These are phyloP conservation scores for Prillingera fragicola DNA, from an alignment of 1,284 basidiomycete genomes.

Conservation along the genomic window DNA sequence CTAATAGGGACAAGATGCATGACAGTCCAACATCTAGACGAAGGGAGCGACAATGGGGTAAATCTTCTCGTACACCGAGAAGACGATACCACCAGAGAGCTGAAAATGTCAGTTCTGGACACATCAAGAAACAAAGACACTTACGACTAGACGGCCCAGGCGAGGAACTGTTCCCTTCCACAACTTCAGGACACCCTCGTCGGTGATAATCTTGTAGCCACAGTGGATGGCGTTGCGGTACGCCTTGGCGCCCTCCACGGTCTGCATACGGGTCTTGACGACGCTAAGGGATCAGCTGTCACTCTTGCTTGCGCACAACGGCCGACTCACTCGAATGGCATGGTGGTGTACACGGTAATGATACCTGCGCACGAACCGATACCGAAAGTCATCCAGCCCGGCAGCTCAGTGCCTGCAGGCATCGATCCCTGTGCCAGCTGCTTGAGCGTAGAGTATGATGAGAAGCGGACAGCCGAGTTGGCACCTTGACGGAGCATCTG, in stretches of 20 bases:
- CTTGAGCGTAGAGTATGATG: conserved; percentile 87
- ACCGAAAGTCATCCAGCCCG: conserved; percentile 83
- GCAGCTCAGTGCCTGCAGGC: conserved; percentile 75
- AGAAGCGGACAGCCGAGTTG: conserved; percentile 95
- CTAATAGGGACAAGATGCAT: no score
- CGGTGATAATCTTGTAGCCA: conserved; percentile 80
- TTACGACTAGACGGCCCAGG: conserved; percentile 72
- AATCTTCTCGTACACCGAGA: conserved; percentile 75
- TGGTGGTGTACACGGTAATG: conserved; percentile 83
- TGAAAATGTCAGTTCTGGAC: conserved; percentile 36
- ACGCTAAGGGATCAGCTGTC: conserved; percentile 56
- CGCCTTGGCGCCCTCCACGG: conserved; percentile 70
- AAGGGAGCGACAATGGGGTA: conserved; percentile 35
- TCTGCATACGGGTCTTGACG: conserved; percentile 97
- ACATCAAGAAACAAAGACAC: conserved; percentile 37
- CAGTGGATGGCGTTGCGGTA: conserved; percentile 94
- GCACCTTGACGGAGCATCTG: conserved; percentile 97
- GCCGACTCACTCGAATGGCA: conserved; percentile 82
- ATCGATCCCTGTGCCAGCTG: conserved; percentile 81
- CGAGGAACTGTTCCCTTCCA: conserved; percentile 95
- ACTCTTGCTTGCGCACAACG: no score
- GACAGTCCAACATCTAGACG: no score
- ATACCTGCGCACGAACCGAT: conserved; percentile 90
- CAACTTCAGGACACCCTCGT: conserved; percentile 80
- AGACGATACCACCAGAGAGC: conserved; percentile 91